Evolutionary conservation across 345 rosid genomes (phyloP), one percentile per base, ranked within the genome.

Genomic region (Physaria fendleri): DNA sequence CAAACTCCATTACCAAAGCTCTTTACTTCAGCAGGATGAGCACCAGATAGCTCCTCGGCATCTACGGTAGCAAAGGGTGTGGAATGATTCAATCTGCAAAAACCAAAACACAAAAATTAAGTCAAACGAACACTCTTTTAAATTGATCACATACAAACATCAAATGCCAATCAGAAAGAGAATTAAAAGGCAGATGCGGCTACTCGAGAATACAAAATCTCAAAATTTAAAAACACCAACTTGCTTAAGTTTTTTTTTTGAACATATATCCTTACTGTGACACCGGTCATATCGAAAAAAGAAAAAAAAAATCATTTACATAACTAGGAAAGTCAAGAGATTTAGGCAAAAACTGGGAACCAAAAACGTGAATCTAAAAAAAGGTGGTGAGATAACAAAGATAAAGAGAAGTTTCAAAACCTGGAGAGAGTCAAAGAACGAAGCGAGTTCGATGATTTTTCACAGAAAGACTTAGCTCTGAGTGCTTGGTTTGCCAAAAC

Each of bases 21-120:
- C 38, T 71, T 82, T 18, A 89, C 99, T 82, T 85, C 77, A 56
- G 90, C 97, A 25, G 95, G 94, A 51, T 76, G 76, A 70, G 95
- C 78, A 63, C 94, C 94, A 3, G 97, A 93, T 38, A 93, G 62
- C 53, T 80, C 87, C 48, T 87, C 97, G 1, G 74, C 95, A 33
- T 93, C 91, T 2, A 89, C 76, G 1, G 94, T 93, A 21, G 94
- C 87, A 61, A 89, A 93, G 34, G 96, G 83, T 54, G 86, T 56
- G 3, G 99, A 81, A 72, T 87, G 87, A 41, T 71, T 71, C 49
- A 73, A 80, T 75, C 99, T 87, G 81, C 71, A 30, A 46, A 7
- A 40, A 2, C 8, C 55, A 53, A 41, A 14, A 18, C 28, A 22
- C 28, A 59, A 22, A 25, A 15, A 7, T 0, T 20, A 71, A 41